Evolutionary conservation across 495 filamentous ascomycete species (phyloP), one percentile per base, ranked within the genome.

Genomic region (Apiosordaria backusii): DNA sequence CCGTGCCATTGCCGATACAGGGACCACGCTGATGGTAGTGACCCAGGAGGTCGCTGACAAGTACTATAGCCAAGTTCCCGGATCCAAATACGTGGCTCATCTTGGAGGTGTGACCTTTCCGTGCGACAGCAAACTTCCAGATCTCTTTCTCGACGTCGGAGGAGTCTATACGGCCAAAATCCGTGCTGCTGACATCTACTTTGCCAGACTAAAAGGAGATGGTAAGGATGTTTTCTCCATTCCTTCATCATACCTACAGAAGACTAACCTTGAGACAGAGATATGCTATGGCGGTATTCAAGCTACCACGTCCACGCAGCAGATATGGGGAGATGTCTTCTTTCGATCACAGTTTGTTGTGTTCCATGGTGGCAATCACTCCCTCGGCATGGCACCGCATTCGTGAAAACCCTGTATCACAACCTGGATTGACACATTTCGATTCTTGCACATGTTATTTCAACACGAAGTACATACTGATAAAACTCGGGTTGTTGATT

Each of bases 21-120:
- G 89, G 25, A 90, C 88, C 26, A 89, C 90, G 9, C 81, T 96
- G 25, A 84, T 91, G 76, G 80, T 94, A 18, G 85, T 91, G 63
- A 85, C 86, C 63, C 81, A 87, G 58, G 78, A 82, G 6, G 80
- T 89, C n/a, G 83, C 85, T 0, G 52, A 80, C 26, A 82, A 75
- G 0, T 92, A 90, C 79, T 94, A 92, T 73, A 72, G 72, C 7
- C 67, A 86, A 65, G 89, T 94, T 9, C 62, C 76, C 0, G 84
- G 86, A 55, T 85, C 90, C 0, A 60, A 74, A 13, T 78, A 81
- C 60, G 78, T 83, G 66, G 62, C 70, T 0, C 68, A 76, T 29
- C 79, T 81, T 13, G 85, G 86, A 15, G 90, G 90, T 6, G 88
- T 86, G 71, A 83, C 85, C 29, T 90, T 89, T 69, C 87, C 88